Evolutionary conservation across 2,329 filamentous ascomycete species (phyloP), one percentile per base, ranked within the genome.

Genomic region (Dothideomycetes sp.): DNA sequence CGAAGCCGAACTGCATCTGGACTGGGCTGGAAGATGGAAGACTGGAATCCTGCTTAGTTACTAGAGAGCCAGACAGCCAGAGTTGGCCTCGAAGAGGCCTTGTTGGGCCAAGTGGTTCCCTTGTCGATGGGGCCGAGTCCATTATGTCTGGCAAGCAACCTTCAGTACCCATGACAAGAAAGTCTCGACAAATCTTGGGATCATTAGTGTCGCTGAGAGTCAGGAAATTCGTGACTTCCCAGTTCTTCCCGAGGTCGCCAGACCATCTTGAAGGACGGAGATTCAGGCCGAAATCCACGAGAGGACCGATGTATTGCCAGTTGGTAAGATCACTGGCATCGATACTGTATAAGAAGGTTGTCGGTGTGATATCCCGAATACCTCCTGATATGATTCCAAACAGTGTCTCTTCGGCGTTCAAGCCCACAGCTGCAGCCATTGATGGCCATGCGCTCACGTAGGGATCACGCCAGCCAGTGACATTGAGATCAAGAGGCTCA

Each of bases 361-460:
- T 67, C 1, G 70, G 70, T 0, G 62, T 62, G 10, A 59, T 36
- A 11, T 53, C 54, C 5, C 53, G 44, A 17, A 73, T 56, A 0
- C 70, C 70, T 2, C 70, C 70, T 0, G 69, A 70, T 7, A 73
- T 56, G 10, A 71, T 58, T 2, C 67, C 70, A 43, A 69, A 71
- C 0, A 72, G 51, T 4, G 45, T 53, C 4, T 48, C 22, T 7
- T 47, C 38, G 4, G 46, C 19, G 13, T 47, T 36, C 4, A 47
- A 25, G 15, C 43, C 44, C 6, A 54, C 41, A 5, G 46, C 36
- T 10, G 20, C 29, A 13, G 45, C 47, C 49, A 60, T 50, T 3
- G 49, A 40, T 11, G 52, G 43, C 60, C 60, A 63, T 5, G 44
- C 25, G 27, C 44, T 52, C 9, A 66, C 44, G 36, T 53, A 66